Percentiles rank a stretch among this genome's conserved stretches.
These are phyloP conservation scores for Yarrowia sp. DNA, from an alignment of 805 yeast genomes.

Conservation along the genomic window DNA sequence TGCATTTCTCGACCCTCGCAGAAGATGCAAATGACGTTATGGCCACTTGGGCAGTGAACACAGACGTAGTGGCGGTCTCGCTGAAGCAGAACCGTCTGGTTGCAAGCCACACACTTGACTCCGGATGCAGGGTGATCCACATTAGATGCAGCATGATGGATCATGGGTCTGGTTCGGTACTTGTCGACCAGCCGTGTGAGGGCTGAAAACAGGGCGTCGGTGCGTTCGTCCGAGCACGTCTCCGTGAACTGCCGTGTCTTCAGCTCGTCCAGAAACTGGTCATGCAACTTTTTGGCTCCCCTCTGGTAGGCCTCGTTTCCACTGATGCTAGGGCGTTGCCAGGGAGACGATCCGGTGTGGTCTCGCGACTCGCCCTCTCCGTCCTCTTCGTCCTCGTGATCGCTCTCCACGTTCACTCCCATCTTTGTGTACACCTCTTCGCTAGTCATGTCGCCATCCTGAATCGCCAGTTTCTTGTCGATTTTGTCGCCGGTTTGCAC, in stretches of 20 bases:
- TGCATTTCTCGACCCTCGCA: constrained; percentile 40
- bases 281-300: constrained; percentile 21
- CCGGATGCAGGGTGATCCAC: constrained; percentile 6
- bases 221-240: constrained; percentile 8
- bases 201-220: constrained; percentile 2
- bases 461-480: neutral
- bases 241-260: neutral
- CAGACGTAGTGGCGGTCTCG: constrained; percentile 18
- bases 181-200: constrained; percentile 5
- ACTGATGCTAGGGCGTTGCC: neutral
- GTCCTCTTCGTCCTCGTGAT: neutral
- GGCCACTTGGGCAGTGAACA: constrained; percentile 16
- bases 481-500: neutral
- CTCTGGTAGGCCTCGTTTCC: neutral
- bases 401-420: neutral
- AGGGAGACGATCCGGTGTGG: neutral
- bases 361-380: neutral
- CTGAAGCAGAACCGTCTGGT: neutral
- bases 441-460: neutral
- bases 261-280: constrained; percentile 11
- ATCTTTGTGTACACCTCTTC: constrained; percentile 3
- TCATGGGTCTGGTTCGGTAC: neutral
- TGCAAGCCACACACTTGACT: constrained; percentile 13
- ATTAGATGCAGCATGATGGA: constrained; percentile 9
- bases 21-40: constrained; percentile 6